Percentiles rank a stretch among this genome's conserved stretches.
phyloP scores from a whole-genome alignment of 2,329 filamentous ascomycete species.

The Verticillium zaregamsianum region DNA sequence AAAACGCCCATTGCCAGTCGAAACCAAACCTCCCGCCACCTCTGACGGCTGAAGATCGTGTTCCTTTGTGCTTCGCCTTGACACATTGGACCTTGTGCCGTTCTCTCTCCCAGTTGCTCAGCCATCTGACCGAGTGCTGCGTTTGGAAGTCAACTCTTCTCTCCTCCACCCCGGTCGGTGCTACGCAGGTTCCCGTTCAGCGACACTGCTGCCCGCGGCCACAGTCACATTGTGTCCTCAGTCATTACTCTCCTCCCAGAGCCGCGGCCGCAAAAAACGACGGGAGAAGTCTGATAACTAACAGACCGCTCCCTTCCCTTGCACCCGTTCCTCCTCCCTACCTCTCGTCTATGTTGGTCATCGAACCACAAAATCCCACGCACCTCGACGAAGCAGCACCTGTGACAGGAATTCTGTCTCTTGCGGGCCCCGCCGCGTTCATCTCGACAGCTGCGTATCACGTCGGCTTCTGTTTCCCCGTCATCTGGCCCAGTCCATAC shows the following conservation, averaged over 20 bases:
- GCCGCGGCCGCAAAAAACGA: neutral
- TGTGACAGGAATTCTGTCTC: neutral
- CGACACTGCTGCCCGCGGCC: neutral
- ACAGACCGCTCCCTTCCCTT: neutral
- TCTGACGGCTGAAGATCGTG: neutral
- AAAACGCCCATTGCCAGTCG: neutral
- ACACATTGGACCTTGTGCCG: neutral
- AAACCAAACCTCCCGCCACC: neutral
- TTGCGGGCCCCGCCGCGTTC: neutral
- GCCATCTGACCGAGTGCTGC: neutral
- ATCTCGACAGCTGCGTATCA: conserved; percentile 1
- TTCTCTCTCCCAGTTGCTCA: neutral
- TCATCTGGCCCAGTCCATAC: neutral
- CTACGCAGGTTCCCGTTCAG: neutral
- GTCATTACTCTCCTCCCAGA: neutral
- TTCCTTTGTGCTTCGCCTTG: neutral
- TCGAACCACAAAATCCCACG: neutral
- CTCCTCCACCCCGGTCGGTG: neutral
- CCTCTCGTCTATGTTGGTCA: neutral
- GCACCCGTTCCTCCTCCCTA: neutral
- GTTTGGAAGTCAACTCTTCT: neutral
- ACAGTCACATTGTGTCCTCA: neutral
- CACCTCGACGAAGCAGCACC: conserved; percentile 3
- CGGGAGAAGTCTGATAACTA: neutral
- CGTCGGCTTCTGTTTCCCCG: neutral